Percentiles rank a stretch among this genome's conserved stretches.
These are phyloP conservation scores for Trichomonas tenax DNA, from an alignment of 208 protist genomes.

Conservation along the genomic window DNA sequence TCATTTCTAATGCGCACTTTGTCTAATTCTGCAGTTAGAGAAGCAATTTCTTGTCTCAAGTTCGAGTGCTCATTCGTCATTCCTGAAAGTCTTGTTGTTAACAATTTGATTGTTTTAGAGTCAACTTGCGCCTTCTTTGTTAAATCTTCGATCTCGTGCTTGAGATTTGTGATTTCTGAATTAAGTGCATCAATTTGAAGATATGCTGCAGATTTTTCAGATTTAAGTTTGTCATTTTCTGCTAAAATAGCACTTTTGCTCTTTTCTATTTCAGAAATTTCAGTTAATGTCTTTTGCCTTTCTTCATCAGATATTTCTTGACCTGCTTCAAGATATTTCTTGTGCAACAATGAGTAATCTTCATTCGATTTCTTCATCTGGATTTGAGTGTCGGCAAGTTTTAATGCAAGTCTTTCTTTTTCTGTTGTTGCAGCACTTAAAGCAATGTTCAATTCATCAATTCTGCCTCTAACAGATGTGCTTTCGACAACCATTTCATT, in stretches of 20 bases:
- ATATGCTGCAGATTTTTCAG: background rate
- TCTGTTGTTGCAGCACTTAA: background rate
- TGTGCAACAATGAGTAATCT: background rate
- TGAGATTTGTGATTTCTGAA: background rate
- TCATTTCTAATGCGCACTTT: background rate
- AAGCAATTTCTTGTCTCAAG: background rate
- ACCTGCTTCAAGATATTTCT: background rate
- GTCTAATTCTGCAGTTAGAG: background rate
- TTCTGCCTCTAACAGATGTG: background rate
- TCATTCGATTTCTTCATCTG: background rate
- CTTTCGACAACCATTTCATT: background rate
- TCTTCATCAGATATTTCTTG: background rate
- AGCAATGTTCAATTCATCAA: background rate
- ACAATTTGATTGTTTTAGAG: background rate
- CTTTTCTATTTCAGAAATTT: background rate
- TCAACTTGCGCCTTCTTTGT: background rate
- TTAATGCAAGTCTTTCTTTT: background rate
- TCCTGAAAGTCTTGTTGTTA: background rate
- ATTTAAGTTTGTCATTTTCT: background rate
- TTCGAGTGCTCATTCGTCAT: background rate
- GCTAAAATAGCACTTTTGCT: background rate
- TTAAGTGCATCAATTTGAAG: background rate
- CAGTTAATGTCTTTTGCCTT: background rate
- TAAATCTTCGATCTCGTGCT: background rate
- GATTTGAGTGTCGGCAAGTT: background rate